Percentiles rank a stretch among this genome's conserved stretches.
Evolutionary conservation across 352 stramenopile species (phyloP).

Genomic region (Phytophthora pistaciae): DNA sequence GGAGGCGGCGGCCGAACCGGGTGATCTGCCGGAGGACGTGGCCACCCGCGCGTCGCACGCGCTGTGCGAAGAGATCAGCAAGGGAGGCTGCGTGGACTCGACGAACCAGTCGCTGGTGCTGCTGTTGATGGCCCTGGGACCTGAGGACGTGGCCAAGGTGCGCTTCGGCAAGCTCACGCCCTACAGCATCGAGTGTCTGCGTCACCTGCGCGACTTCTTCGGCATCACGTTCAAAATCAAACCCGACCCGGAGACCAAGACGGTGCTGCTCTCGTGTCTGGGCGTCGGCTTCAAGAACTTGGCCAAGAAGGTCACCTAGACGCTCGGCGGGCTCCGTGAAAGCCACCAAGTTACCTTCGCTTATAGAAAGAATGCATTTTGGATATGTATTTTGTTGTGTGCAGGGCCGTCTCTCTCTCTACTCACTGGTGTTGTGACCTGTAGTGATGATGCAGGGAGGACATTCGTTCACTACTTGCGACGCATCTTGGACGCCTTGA

Average conservation of each 20-base stretch:
- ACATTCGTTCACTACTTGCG: conserved; percentile 49
- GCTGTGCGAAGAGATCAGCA: conserved; percentile 97
- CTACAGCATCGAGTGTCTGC: conserved; percentile 91
- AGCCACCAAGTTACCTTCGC: conserved; percentile 11
- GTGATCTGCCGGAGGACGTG: conserved; percentile 97
- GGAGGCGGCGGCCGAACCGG: conserved; percentile 89
- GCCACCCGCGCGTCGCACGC: conserved; percentile 93
- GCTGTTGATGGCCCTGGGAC: conserved; percentile 98
- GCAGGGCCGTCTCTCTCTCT: neutral
- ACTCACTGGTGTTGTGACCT: neutral
- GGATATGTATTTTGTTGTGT: conserved; percentile 25
- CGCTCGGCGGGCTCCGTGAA: neutral
- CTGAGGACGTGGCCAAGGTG: conserved; percentile 97
- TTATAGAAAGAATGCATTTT: conserved; percentile 49
- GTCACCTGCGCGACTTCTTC: conserved; percentile 93
- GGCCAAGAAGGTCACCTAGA: conserved; percentile 95
- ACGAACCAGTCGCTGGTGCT: conserved; percentile 96
- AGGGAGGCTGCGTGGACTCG: conserved; percentile 95
- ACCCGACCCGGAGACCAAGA: conserved; percentile 88
- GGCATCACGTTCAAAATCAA: conserved; percentile 96
- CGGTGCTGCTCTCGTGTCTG: conserved; percentile 94
- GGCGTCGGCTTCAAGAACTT: conserved; percentile 97
- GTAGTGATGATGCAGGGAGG: conserved; percentile 2
- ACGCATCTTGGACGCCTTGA: conserved; percentile 70
- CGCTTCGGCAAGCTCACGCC: conserved; percentile 90